Conservation (phyloP, 345 rosid genomes). For the Heritiera fomes region DNA sequence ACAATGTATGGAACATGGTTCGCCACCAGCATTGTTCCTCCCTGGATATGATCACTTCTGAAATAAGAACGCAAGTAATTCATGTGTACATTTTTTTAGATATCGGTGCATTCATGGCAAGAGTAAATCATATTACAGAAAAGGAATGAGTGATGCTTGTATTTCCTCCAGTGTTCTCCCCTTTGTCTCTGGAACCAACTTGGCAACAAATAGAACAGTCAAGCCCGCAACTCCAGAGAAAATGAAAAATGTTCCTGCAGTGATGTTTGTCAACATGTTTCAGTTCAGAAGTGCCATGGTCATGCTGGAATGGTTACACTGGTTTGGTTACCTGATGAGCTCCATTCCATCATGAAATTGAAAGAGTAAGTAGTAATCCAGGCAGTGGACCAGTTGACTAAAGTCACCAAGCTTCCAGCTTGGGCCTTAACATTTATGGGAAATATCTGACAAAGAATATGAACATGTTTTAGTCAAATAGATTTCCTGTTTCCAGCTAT, state of each 20-base stretch:
- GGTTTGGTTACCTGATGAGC: conserved; percentile 30
- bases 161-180: conserved; percentile 63
- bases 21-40: too few relatives aligned
- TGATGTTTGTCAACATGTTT: not conserved
- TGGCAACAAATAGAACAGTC: conserved; percentile 39
- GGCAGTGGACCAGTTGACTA: conserved; percentile 43
- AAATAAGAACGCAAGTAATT: not conserved
- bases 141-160: conserved; percentile 41
- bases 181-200: conserved; percentile 61
- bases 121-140: conserved; percentile 11
- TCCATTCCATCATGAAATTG: conserved; percentile 52
- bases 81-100: not conserved
- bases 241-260: conserved; percentile 51
- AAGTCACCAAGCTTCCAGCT: conserved; percentile 49
- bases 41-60: too few relatives aligned
- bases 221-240: conserved; percentile 32
- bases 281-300: not conserved
- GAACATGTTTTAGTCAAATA: conserved; percentile 9
- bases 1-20: too few relatives aligned
- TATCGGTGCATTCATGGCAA: not conserved
- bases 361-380: conserved; percentile 44
- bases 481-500: not conserved
- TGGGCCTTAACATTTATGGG: conserved; percentile 49
- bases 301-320: not conserved
- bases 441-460: conserved; percentile 38